Percentiles rank a stretch among this genome's conserved stretches.
Conservation (phyloP, 176 grass and related monocot species). For the Miscanthus lutarioriparius region DNA sequence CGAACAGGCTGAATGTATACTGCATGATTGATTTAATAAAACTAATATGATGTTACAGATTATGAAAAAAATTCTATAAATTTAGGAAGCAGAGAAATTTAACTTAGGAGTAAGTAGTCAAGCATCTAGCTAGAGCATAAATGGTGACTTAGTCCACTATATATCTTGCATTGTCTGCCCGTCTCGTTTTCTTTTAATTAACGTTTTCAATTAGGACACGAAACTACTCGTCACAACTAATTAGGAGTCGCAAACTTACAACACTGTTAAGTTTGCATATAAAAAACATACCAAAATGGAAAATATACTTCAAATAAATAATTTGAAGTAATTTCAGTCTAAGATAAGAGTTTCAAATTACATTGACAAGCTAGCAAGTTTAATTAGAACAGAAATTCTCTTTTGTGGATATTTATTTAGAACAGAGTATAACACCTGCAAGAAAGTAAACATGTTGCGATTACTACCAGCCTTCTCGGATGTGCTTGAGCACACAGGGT, state of each 20-base stretch:
- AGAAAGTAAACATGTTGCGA: too few relatives aligned
- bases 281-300: not conserved
- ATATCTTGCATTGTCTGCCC: not conserved
- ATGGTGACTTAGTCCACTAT: too few relatives aligned
- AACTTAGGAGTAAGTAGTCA: too few relatives aligned
- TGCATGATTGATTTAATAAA: too few relatives aligned
- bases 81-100: too few relatives aligned
- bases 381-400: not conserved
- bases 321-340: not conserved
- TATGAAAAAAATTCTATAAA: too few relatives aligned
- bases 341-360: not conserved
- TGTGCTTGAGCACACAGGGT: too few relatives aligned
- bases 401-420: too few relatives aligned
- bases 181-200: not conserved
- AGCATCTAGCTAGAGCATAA: too few relatives aligned
- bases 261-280: not conserved
- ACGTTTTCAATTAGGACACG: not conserved
- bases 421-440: not conserved
- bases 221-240: not conserved
- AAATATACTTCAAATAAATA: not conserved
- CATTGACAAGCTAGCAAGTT: not conserved
- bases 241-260: not conserved
- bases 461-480: too few relatives aligned
- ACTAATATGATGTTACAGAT: too few relatives aligned
- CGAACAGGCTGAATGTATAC: too few relatives aligned